Percentiles rank a stretch among this genome's conserved stretches.
Conservation (phyloP, 768 basidiomycete species). For the Boletus reticuloceps region DNA sequence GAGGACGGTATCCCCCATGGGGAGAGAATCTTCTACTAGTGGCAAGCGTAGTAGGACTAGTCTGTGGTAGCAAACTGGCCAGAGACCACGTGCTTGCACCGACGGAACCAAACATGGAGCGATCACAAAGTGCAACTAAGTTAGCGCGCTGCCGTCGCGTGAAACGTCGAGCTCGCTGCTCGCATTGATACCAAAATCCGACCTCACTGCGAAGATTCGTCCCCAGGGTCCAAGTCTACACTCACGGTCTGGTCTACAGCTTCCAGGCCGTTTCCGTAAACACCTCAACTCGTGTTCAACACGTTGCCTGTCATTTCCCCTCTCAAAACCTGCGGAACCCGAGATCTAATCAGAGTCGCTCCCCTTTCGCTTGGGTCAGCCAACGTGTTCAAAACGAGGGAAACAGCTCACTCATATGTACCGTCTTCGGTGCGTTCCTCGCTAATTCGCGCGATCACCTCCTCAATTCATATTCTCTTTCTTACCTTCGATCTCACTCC, state of each 20-base stretch:
- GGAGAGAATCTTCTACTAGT: not conserved
- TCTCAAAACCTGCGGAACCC: conserved; percentile 9
- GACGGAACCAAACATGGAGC: not conserved
- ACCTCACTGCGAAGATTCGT: not conserved
- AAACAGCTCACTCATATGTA: conserved; percentile 49
- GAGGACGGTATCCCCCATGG: not conserved
- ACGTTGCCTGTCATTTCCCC: conserved; percentile 60
- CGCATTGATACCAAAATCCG: not conserved
- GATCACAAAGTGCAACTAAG: not conserved
- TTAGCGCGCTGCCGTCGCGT: not conserved
- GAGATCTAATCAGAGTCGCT: conserved; percentile 33
- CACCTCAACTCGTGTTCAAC: conserved; percentile 65
- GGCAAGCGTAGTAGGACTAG: too few species aligned
- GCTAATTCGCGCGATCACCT: conserved; percentile 27
- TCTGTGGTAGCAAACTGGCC: too few species aligned
- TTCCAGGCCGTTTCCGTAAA: conserved; percentile 28
- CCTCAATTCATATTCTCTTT: conserved; percentile 22
- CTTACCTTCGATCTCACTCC: conserved; percentile 21
- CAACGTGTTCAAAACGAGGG: conserved; percentile 75
- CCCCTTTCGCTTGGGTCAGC: conserved; percentile 28
- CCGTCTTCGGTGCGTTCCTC: conserved; percentile 72
- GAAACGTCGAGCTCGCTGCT: conserved; percentile 1
- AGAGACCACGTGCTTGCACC: conserved; percentile 7
- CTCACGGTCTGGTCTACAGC: not conserved
- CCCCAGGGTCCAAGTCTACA: not conserved